Evolutionary conservation across 148 eudicot species (phyloP).

Genomic region (Camellia sinensis): DNA sequence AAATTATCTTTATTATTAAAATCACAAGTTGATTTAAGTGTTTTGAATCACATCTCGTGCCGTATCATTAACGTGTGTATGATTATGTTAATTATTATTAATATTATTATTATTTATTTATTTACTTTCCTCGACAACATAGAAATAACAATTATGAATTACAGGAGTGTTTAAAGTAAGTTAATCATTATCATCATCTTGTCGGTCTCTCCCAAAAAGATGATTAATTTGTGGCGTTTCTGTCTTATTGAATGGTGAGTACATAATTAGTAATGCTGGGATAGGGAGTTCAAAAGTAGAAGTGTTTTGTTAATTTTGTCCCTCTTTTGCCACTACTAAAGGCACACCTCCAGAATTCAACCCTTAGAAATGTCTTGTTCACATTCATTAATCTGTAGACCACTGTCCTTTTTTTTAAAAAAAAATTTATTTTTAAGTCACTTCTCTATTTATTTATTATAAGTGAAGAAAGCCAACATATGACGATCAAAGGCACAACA

Average conservation of each 20-base stretch:
- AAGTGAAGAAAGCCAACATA: conserved; percentile 15
- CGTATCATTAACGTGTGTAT: too few species aligned
- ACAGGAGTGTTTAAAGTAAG: neutral
- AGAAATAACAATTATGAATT: neutral
- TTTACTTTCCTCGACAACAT: neutral
- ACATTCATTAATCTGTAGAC: conserved; percentile 10
- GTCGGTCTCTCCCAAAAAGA: neutral
- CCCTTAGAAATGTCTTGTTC: neutral
- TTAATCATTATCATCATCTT: neutral
- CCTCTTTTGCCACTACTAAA: conserved; percentile 21
- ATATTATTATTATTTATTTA: neutral
- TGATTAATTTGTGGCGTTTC: neutral
- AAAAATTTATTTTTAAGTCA: neutral
- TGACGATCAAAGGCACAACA: conserved; percentile 15
- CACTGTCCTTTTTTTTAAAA: conserved; percentile 7
- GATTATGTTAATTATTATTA: too few species aligned
- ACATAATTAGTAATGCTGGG: conserved; percentile 2
- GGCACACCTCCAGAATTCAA: conserved; percentile 10
- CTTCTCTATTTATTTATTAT: neutral
- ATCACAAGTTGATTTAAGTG: too few species aligned
- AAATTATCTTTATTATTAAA: too few species aligned
- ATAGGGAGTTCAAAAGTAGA: neutral
- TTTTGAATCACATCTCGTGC: too few species aligned
- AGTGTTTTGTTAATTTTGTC: neutral
- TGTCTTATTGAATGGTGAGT: conserved; percentile 9